Evolutionary conservation across 352 stramenopile genomes (phyloP), one percentile per base, ranked within the genome.

Genomic region (Pythium periplocum): DNA sequence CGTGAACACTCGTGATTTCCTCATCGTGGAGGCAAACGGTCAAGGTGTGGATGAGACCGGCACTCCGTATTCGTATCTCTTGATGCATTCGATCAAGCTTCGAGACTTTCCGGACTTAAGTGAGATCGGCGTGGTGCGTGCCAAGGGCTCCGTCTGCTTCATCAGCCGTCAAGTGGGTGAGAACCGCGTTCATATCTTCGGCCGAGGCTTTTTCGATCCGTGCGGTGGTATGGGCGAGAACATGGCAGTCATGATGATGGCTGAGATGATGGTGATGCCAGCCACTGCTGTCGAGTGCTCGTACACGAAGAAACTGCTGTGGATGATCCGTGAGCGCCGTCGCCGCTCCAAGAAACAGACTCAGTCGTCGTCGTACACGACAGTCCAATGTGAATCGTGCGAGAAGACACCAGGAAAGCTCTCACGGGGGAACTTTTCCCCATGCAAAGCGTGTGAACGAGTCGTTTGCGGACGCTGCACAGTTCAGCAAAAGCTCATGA

Each of bases 271-370:
- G 8, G 69, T 83, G 26, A 55, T 64, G 10, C 69, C 57, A 37
- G 58, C 63, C 10, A 52, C 55, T 3, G 53, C 83, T 6, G 62
- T 74, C 26, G 73, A 87, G 53, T 84, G 69, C 53, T 65, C 69
- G 10, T 72, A 80, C 46, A 59, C 79, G 41, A 83, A 82, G 56
- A 87, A 87, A 38, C 67, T 87, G 40, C 64, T 55, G 49, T 81
- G 67, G 68, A 62, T 86, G n/a, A 73, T 85, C 1, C 51, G 66
- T 35, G 53, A 69, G 48, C 56, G 62, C 30, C 62, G 73, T 8
- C 57, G 44, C 17, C n/a, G 30, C 10, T 48, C 52, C 2, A 51
- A 57, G 17, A 34, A 56, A 34, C 36, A 34, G 11, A 40, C 51
- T 35, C 53, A 59, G 45, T 36, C 41, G 2, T 26, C 17, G 17